phyloP scores from a whole-genome alignment of 2,329 filamentous ascomycete genomes.

The Trichoderma arundinaceum region DNA sequence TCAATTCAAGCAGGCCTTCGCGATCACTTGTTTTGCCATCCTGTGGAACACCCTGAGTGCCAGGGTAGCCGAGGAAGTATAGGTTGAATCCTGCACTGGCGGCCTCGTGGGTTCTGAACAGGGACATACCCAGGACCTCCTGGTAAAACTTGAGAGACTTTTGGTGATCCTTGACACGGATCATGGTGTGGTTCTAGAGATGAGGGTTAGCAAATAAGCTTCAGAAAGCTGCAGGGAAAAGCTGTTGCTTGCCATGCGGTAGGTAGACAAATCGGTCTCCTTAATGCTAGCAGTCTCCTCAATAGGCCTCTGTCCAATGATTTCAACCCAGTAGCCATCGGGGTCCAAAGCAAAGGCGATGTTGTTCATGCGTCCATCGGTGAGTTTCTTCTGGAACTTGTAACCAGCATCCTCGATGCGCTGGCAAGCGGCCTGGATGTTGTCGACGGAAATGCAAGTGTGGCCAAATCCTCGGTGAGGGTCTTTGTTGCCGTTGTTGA shows the following conservation, averaged over 20 bases:
- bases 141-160: slow-evolving; percentile 80
- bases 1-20: slow-evolving; percentile 88
- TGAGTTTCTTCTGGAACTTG: slow-evolving; percentile 92
- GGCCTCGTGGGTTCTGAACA: slow-evolving; percentile 75
- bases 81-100: slow-evolving; percentile 78
- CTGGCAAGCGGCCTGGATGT: slow-evolving; percentile 87
- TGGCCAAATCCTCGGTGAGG: slow-evolving; percentile 85
- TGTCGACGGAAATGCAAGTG: slow-evolving; percentile 80
- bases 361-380: slow-evolving; percentile 82
- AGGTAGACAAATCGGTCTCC: slow-evolving; percentile 74
- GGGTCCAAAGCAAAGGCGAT: slow-evolving; percentile 93
- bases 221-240: no score
- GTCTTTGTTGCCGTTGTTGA: slow-evolving; percentile 90
- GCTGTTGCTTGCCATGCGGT: slow-evolving; percentile 64
- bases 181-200: slow-evolving; percentile 83
- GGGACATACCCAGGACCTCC: slow-evolving; percentile 86
- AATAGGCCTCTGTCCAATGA: slow-evolving; percentile 73
- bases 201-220: background rate
- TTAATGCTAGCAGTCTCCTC: slow-evolving; percentile 75
- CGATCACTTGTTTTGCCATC: slow-evolving; percentile 64
- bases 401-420: slow-evolving; percentile 89
- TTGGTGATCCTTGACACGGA: slow-evolving; percentile 84
- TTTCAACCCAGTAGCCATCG: slow-evolving; percentile 85
- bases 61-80: slow-evolving; percentile 87
- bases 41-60: slow-evolving; percentile 57